Evolutionary conservation across 169 alveolate genomes (phyloP).

Genomic region (Plasmodium fragile): DNA sequence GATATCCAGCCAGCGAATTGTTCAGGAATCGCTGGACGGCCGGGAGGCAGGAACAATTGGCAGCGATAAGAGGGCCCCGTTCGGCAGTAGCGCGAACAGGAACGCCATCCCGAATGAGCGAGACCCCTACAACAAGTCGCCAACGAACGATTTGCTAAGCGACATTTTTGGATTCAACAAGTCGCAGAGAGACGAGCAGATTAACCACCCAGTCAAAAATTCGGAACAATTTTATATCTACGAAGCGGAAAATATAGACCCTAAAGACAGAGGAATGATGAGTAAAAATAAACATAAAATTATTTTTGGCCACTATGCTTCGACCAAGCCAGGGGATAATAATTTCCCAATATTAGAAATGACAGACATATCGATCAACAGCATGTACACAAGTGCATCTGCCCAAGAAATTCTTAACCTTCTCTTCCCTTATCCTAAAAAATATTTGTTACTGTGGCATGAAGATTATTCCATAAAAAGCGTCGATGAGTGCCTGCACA

Average conservation of each 20-base stretch:
- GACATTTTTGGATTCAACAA: constrained; percentile 16
- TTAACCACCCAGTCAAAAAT: neutral
- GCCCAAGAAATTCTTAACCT: constrained; percentile 59
- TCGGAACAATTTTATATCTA: constrained; percentile 53
- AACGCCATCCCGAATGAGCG: neutral
- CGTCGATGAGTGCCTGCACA: constrained; percentile 73
- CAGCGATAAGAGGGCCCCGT: neutral
- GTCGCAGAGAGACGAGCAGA: neutral
- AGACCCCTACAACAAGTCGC: neutral
- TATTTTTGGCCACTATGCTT: constrained; percentile 63
- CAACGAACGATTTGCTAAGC: constrained; percentile 18
- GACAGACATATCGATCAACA: constrained; percentile 72
- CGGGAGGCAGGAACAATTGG: neutral
- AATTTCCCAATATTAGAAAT: constrained; percentile 49
- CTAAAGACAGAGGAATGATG: constrained; percentile 78
- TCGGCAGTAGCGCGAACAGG: neutral
- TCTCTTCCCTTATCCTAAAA: constrained; percentile 69
- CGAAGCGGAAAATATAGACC: constrained; percentile 73
- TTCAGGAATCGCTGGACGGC: constrained; percentile 5
- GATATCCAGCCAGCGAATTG: constrained; percentile 52
- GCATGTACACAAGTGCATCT: constrained; percentile 75
- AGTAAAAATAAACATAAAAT: constrained; percentile 77
- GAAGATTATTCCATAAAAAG: constrained; percentile 74
- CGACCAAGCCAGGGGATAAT: constrained; percentile 47
- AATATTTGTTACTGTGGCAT: constrained; percentile 74